Percentiles rank a stretch among this genome's conserved stretches.
Evolutionary conservation across 2,329 filamentous ascomycete species (phyloP).

Genomic region (Ceratocystis variospora): DNA sequence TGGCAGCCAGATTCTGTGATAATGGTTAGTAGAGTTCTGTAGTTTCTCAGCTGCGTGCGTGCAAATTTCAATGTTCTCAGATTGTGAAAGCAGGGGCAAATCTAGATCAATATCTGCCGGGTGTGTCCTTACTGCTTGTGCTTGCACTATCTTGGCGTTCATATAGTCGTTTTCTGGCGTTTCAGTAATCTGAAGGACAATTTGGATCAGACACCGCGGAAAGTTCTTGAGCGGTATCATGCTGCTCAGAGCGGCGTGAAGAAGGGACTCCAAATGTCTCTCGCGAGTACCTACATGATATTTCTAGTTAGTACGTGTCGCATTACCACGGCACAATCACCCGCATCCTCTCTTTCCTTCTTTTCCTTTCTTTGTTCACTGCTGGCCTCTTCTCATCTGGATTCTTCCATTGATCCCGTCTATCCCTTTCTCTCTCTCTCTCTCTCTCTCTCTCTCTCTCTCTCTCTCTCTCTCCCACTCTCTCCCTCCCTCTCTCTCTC

Average conservation of each 20-base stretch:
- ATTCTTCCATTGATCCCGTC: too few relatives aligned
- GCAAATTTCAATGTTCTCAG: neutral
- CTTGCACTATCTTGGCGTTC: constrained; percentile 45
- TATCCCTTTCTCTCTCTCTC: neutral
- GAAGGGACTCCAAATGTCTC: constrained; percentile 65
- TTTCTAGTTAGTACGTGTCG: constrained; percentile 16
- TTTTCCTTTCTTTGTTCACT: neutral
- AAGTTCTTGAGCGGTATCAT: constrained; percentile 63
- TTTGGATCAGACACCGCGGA: constrained; percentile 63
- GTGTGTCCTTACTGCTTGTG: constrained; percentile 40
- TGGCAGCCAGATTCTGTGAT: constrained; percentile 56
- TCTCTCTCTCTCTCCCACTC: neutral
- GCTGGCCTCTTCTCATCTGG: neutral
- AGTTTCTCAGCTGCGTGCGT: neutral
- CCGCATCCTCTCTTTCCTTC: neutral
- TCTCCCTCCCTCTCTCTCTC: neutral
- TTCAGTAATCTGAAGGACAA: constrained; percentile 63
- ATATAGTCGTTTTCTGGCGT: constrained; percentile 54
- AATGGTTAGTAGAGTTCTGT: neutral
- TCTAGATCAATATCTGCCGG: neutral
- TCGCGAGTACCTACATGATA: constrained; percentile 49
- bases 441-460: neutral
- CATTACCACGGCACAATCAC: neutral
- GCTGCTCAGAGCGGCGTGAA: constrained; percentile 58
- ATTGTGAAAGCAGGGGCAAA: neutral